phyloP scores from a whole-genome alignment of 192 early-diverging fungal species.

The Globomyces pollinis-pini region DNA sequence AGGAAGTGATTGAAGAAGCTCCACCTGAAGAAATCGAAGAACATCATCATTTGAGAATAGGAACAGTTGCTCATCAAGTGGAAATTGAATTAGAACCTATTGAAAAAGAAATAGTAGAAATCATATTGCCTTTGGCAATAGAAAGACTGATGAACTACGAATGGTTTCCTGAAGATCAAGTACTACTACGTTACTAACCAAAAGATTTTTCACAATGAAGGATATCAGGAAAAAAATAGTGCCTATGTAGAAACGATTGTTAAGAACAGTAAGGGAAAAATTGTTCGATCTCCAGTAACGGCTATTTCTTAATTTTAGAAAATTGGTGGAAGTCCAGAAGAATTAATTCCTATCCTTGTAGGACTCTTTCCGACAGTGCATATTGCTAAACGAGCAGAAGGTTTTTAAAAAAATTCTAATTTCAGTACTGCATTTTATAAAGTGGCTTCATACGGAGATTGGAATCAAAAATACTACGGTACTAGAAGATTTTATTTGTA shows the following conservation, averaged over 20 bases:
- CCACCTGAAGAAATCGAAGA: conserved; percentile 23
- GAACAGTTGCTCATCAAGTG: neutral
- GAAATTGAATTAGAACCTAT: conserved; percentile 6
- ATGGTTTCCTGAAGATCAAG: conserved; percentile 41
- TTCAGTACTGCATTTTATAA: conserved; percentile 27
- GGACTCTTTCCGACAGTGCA: neutral
- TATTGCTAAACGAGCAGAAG: conserved; percentile 16
- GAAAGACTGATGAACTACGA: conserved; percentile 27
- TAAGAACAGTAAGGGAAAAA: conserved; percentile 1
- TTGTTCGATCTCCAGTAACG: conserved; percentile 10
- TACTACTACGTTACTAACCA: neutral
- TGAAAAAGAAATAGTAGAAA: conserved; percentile 11
- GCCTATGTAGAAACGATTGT: neutral
- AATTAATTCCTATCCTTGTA: conserved; percentile 14
- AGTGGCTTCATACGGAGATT: conserved; percentile 32
- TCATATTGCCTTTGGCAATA: conserved; percentile 25
- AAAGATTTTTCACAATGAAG: conserved; percentile 12
- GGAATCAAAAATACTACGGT: conserved; percentile 25
- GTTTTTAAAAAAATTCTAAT: too few species aligned
- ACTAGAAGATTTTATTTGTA: conserved; percentile 16
- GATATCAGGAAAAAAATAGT: conserved; percentile 9
- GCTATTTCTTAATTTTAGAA: neutral
- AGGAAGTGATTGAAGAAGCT: conserved; percentile 9
- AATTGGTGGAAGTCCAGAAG: conserved; percentile 15
- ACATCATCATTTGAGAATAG: neutral